Conservation (phyloP, 2,329 filamentous ascomycete genomes). For the Ophiostoma tasmaniense region DNA sequence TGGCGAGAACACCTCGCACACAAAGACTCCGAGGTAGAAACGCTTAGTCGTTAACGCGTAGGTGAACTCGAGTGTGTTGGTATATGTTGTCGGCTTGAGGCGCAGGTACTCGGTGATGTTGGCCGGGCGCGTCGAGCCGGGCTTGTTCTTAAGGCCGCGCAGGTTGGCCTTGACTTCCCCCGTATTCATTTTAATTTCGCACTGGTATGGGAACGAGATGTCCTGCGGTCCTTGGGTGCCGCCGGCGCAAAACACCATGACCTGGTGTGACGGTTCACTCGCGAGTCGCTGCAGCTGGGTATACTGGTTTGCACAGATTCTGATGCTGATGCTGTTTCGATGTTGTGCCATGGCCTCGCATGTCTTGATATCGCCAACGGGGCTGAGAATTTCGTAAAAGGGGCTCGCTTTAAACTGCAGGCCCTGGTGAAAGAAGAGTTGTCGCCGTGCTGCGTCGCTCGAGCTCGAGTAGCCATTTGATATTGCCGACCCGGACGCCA, state of each 20-base stretch:
- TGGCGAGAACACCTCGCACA: constrained; percentile 67
- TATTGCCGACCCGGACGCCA: neutral
- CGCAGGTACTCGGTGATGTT: constrained; percentile 76
- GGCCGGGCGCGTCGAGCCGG: constrained; percentile 85
- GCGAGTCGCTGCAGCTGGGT: constrained; percentile 42
- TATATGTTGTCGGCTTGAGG: constrained; percentile 57
- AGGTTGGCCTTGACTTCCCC: constrained; percentile 88
- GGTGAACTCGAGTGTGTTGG: constrained; percentile 73
- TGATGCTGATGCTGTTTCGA: constrained; percentile 39
- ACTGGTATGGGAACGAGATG: constrained; percentile 82
- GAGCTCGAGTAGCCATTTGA: constrained; percentile 2
- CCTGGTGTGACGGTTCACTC: constrained; percentile 51
- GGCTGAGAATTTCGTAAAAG: constrained; percentile 65
- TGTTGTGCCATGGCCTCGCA: constrained; percentile 54
- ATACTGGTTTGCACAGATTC: constrained; percentile 42
- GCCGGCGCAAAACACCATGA: constrained; percentile 77
- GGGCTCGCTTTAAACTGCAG: constrained; percentile 61
- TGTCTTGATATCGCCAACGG: constrained; percentile 55
- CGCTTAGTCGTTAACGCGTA: constrained; percentile 89
- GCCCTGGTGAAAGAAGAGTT: constrained; percentile 13
- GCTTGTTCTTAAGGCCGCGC: constrained; percentile 90
- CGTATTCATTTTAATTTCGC: constrained; percentile 83
- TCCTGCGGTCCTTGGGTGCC: constrained; percentile 60
- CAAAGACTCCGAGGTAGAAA: constrained; percentile 62
- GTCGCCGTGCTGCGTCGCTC: neutral